A percentile compares a stretch with the other conserved stretches of the same genome.
These are phyloP conservation scores for Zea luxurians DNA, from an alignment of 176 grass and related monocot genomes.

Conservation along the genomic window DNA sequence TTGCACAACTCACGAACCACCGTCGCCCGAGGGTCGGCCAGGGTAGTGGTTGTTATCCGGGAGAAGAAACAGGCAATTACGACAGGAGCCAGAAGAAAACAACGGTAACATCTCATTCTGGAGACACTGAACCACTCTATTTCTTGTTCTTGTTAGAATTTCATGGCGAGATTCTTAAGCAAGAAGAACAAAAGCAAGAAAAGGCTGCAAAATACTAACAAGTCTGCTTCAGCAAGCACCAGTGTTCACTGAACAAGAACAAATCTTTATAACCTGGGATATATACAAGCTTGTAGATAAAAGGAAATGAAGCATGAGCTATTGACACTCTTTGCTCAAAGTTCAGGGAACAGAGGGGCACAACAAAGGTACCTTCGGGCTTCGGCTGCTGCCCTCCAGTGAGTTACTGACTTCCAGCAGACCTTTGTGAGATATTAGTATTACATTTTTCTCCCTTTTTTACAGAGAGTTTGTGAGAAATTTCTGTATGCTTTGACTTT, in stretches of 20 bases:
- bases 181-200: not conserved
- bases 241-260: not conserved
- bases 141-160: constrained; percentile 21
- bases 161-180: not conserved
- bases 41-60: not conserved
- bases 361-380: constrained; percentile 6
- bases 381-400: not conserved
- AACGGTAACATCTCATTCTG: not conserved
- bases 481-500: not conserved
- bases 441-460: not conserved
- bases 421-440: not conserved
- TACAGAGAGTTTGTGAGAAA: not conserved
- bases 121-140: not conserved
- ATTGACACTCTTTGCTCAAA: not conserved
- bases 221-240: not conserved
- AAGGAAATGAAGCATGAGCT: not conserved
- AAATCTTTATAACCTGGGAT: not conserved
- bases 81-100: not conserved
- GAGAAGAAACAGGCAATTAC: not conserved
- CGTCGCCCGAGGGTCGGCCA: constrained; percentile 31
- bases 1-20: constrained; percentile 28
- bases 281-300: not conserved
- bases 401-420: constrained; percentile 6
- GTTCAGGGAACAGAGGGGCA: not conserved
- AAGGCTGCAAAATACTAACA: not conserved